Percentiles rank a stretch among this genome's conserved stretches.
Conservation (phyloP, 768 basidiomycete genomes). For the Amanita rubescens region DNA sequence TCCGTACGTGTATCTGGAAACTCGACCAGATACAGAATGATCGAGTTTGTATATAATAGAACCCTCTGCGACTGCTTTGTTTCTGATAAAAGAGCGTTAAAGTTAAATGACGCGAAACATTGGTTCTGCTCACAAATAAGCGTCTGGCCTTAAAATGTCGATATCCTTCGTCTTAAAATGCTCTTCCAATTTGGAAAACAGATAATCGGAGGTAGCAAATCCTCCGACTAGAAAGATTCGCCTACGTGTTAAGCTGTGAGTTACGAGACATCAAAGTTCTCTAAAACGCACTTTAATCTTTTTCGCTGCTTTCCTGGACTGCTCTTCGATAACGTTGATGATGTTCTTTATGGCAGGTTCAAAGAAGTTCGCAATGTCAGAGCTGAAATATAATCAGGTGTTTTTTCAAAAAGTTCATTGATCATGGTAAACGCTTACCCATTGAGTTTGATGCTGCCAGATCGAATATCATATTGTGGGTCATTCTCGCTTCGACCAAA, state of each 20-base stretch:
- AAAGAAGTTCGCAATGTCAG: not conserved
- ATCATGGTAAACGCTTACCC: not conserved
- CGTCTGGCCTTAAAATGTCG: conserved; percentile 34
- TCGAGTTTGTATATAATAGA: conserved; percentile 18
- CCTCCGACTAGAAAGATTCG: conserved; percentile 46
- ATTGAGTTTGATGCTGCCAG: conserved; percentile 25
- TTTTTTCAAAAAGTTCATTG: not conserved
- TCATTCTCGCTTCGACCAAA: conserved; percentile 42
- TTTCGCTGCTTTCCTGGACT: not conserved
- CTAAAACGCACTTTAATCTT: not conserved
- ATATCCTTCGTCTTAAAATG: conserved; percentile 27
- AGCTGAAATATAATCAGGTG: not conserved
- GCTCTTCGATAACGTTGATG: not conserved
- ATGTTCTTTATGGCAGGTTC: conserved; percentile 2
- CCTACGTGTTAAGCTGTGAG: conserved; percentile 11
- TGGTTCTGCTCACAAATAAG: conserved; percentile 30
- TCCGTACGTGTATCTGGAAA: conserved; percentile 14
- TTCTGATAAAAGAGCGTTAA: conserved; percentile 7
- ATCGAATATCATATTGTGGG: conserved; percentile 28
- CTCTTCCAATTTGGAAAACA: conserved; percentile 33
- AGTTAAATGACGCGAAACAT: not conserved
- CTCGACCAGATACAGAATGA: conserved; percentile 13
- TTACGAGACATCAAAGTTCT: not conserved
- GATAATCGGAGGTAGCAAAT: conserved; percentile 43
- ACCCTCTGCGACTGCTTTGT: conserved; percentile 21